These are phyloP conservation scores for Sphaceloma murrayae DNA, from an alignment of 2,329 filamentous ascomycete species.

Conservation along the genomic window DNA sequence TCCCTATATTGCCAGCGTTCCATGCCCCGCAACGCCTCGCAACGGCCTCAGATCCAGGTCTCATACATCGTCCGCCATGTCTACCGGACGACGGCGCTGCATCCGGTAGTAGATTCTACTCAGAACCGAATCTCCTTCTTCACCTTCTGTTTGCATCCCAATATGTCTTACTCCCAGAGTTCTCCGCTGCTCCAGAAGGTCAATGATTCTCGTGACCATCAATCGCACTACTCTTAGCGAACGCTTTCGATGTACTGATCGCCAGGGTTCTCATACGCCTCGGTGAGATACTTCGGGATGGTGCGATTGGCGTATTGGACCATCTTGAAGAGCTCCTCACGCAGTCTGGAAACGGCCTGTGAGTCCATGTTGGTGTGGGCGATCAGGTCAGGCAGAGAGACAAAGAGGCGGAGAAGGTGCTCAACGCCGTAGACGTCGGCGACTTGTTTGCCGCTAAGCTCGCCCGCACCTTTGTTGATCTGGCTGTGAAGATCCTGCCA, in stretches of 20 bases:
- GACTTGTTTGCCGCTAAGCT: constrained; percentile 59
- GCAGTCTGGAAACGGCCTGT: constrained; percentile 76
- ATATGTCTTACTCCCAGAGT: no score
- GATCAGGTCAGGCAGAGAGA: constrained; percentile 77
- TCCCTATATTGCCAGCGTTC: not conserved
- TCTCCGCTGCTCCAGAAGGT: no score
- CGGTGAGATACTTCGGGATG: constrained; percentile 65
- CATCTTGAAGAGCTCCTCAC: constrained; percentile 81
- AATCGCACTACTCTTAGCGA: constrained; percentile 14
- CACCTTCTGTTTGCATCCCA: not conserved
- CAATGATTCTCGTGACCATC: no score
- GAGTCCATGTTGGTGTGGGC: constrained; percentile 97
- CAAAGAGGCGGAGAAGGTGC: constrained; percentile 78
- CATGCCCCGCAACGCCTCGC: constrained; percentile 10
- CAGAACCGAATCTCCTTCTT: not conserved
- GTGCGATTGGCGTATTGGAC: constrained; percentile 75
- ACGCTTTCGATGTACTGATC: constrained; percentile 56
- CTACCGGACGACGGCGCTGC: not conserved
- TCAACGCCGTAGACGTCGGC: constrained; percentile 86
- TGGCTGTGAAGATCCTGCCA: constrained; percentile 67
- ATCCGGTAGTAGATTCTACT: not conserved
- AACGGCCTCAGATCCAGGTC: constrained; percentile 1
- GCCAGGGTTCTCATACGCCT: constrained; percentile 62
- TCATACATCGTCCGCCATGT: not conserved
- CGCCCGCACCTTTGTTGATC: constrained; percentile 51